Base-by-base conservation (phyloP, 306 rosid species). In the Urtica urens region DNA sequence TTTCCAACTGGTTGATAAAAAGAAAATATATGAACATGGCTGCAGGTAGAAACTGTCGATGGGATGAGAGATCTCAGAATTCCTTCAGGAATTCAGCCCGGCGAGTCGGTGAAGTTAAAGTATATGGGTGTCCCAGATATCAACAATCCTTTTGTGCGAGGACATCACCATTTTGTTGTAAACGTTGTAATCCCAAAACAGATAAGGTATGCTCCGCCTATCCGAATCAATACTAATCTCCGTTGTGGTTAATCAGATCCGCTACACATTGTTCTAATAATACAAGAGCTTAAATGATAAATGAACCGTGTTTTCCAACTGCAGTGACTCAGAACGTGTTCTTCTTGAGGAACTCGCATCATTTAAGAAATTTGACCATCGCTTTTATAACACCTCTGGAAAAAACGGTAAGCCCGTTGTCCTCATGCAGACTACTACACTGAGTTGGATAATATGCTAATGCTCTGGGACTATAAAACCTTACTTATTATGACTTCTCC, bases 21-120 rank as follows among this genome's bases (percentile, higher is more conserved):
- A n/a, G n/a, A n/a, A n/a, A n/a, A n/a, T n/a, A n/a, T n/a, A n/a
- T n/a, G n/a, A n/a, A n/a, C 46, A 16, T 55, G 22, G 58, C 26
- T 62, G 58, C 80, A 90, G 95, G 97, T 90, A 34, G 94, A 90
- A 69, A 90, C 97, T 39, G 81, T 85, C 46, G 95, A 84, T 48
- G 94, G 97, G 66, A 40, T 69, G 48, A 72, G 65, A 73, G 78
- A 84, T 61, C 82, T 90, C 49, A 53, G 47, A 45, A 81, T 90
- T 71, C 95, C 94, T 64, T 60, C 83, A 2, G 97, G 97, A 38
- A 78, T 65, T 77, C 97, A 90, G 68, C 79, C 95, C 16, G 97
- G 97, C 25, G 85, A 81, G 43, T 71, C 78, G 10, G 79, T 90
- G 25, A 84, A 78, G 73, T 55, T 90, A 53, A 53, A 71, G 4